Conservation (phyloP, 805 yeast genomes). For the Candida pseudofarinosa region DNA sequence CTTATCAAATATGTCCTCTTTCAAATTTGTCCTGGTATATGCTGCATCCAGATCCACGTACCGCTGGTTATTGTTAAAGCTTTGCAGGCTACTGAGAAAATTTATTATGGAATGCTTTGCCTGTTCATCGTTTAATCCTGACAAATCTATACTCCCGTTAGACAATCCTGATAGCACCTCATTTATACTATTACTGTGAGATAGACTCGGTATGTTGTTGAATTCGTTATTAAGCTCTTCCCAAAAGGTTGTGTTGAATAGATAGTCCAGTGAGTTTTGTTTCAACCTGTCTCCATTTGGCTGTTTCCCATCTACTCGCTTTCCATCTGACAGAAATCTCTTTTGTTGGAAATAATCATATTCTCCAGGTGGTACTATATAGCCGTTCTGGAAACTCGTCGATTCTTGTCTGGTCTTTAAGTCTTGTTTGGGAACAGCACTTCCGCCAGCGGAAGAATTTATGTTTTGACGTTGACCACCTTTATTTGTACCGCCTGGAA, state of each 20-base stretch:
- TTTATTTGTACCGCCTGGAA: constrained; percentile 1
- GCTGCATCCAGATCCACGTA: constrained; percentile 6
- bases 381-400: neutral
- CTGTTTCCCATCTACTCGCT: constrained; percentile 27
- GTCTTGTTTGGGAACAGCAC: neutral
- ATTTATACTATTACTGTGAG: constrained; percentile 21
- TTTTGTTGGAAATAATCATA: neutral
- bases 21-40: constrained; percentile 18
- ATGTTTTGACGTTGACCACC: constrained; percentile 1
- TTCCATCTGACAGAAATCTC: constrained; percentile 25
- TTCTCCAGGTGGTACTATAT: neutral
- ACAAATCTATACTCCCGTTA: constrained; percentile 36
- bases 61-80: constrained; percentile 7
- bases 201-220: constrained; percentile 9
- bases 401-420: constrained; percentile 1
- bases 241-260: constrained; percentile 19
- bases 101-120: constrained; percentile 38
- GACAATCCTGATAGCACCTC: constrained; percentile 32
- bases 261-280: constrained; percentile 24
- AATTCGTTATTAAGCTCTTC: constrained; percentile 20
- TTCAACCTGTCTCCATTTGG: constrained; percentile 14
- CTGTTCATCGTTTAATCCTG: constrained; percentile 36
- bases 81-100: constrained; percentile 31
- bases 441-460: constrained; percentile 10
- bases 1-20: constrained; percentile 38